Percentiles rank a stretch among this genome's conserved stretches.
phyloP scores from a whole-genome alignment of 2,329 filamentous ascomycete species.

The Fusarium gaditjirri region DNA sequence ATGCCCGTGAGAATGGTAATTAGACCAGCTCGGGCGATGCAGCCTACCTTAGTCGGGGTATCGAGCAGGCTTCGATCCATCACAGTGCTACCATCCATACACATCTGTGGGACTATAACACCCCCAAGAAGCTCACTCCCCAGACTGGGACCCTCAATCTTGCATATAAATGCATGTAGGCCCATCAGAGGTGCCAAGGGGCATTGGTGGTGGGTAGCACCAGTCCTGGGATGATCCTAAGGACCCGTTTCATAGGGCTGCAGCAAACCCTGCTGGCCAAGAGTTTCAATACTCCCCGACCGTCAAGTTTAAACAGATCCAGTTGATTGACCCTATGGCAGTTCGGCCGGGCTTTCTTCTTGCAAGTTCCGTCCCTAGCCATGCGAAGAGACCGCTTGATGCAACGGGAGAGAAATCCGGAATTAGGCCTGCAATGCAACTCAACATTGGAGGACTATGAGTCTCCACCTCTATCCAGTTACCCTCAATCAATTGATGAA shows the following conservation, averaged over 20 bases:
- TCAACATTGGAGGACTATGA: too few species aligned
- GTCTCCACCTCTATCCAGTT: too few species aligned
- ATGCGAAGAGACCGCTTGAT: too few species aligned
- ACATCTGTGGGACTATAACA: neutral
- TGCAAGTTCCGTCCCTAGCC: neutral
- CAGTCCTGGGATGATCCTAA: neutral
- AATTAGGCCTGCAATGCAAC: neutral
- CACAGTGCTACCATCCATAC: neutral
- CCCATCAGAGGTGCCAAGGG: neutral
- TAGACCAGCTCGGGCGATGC: neutral
- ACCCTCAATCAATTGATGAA: fast-evolving
- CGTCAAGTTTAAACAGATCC: neutral
- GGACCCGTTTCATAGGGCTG: neutral
- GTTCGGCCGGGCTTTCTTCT: neutral
- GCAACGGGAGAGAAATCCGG: too few species aligned
- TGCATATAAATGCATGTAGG: neutral
- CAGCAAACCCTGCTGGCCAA: neutral
- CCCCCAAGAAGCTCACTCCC: too few species aligned
- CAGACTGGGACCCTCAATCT: fast-evolving
- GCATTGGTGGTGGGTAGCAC: neutral
- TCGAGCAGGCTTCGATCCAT: neutral
- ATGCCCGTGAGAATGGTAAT: too few species aligned
- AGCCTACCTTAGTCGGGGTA: neutral
- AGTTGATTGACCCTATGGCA: fast-evolving
- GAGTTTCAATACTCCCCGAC: neutral